Conservation (phyloP, 2,329 filamentous ascomycete species). For the Clarireedia monteithiana region DNA sequence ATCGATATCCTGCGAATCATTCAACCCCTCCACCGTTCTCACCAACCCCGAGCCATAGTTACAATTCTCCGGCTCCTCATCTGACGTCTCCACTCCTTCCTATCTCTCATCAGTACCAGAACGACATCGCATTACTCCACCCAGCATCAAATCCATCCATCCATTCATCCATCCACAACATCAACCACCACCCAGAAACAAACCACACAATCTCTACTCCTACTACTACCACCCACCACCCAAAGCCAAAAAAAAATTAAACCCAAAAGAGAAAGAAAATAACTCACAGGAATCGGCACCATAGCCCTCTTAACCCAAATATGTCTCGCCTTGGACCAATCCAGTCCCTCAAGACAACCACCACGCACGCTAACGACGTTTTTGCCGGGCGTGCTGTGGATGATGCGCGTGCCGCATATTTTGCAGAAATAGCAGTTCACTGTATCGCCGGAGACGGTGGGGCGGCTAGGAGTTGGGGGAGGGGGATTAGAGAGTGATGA, state of each 20-base stretch:
- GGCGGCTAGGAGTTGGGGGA: slow-evolving; percentile 36
- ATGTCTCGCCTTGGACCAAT: slow-evolving; percentile 54
- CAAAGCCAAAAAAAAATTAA: not conserved
- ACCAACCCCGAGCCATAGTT: not conserved
- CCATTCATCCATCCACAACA: not conserved
- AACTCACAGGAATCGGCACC: slow-evolving; percentile 49
- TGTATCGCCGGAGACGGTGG: slow-evolving; percentile 47
- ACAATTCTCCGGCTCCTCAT: slow-evolving; percentile 38
- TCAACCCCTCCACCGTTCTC: too few species aligned
- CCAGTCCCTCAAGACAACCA: slow-evolving; percentile 56
- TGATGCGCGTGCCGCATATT: slow-evolving; percentile 55
- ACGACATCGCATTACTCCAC: not conserved
- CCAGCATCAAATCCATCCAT: not conserved
- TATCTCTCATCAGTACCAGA: not conserved
- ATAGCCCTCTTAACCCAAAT: slow-evolving; percentile 39
- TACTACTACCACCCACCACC: not conserved
- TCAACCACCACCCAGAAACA: too few species aligned
- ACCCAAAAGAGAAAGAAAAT: not conserved
- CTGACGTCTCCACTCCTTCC: slow-evolving; percentile 50
- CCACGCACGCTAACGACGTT: slow-evolving; percentile 58
- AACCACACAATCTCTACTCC: not conserved
- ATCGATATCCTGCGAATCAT: too few species aligned
- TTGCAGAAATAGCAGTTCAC: slow-evolving; percentile 62
- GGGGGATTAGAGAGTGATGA: slow-evolving; percentile 1
- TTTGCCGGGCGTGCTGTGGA: slow-evolving; percentile 54